Conservation (phyloP, 768 basidiomycete species). For the Tephrocybe sp. region DNA sequence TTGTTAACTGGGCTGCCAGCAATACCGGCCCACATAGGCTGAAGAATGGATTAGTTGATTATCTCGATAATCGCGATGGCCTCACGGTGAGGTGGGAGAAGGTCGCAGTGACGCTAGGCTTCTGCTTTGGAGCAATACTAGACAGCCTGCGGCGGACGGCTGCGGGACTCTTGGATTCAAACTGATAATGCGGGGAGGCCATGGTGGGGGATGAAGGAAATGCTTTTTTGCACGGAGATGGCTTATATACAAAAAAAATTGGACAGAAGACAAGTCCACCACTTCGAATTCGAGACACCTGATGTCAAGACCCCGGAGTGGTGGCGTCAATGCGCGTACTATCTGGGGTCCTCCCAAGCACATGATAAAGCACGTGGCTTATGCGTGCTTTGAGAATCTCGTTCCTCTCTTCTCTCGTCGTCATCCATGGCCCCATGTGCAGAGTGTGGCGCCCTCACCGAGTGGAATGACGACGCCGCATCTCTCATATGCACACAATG, state of each 20-base stretch:
- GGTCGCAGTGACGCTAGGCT: conserved; percentile 53
- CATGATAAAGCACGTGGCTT: conserved; percentile 12
- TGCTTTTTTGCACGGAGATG: conserved; percentile 18
- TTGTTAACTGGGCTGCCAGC: conserved; percentile 63
- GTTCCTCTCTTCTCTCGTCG: background rate
- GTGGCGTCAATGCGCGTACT: conserved; percentile 8
- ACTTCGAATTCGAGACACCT: conserved; percentile 9
- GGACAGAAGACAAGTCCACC: conserved; percentile 12
- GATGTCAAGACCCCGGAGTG: conserved; percentile 15
- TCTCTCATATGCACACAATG: conserved; percentile 70
- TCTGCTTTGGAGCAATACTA: conserved; percentile 44
- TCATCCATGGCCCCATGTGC: conserved; percentile 41
- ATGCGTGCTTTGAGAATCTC: background rate
- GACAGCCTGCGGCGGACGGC: conserved; percentile 71
- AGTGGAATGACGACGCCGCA: conserved; percentile 57
- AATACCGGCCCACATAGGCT: conserved; percentile 91
- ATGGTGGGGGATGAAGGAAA: conserved; percentile 38
- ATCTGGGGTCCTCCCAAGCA: conserved; percentile 15
- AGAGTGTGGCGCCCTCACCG: conserved; percentile 52
- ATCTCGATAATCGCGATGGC: conserved; percentile 20
- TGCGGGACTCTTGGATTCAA: conserved; percentile 64
- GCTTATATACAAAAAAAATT: conserved; percentile 31
- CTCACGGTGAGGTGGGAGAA: conserved; percentile 70
- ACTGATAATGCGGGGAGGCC: conserved; percentile 48
- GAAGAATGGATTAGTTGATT: conserved; percentile 20